A percentile compares a stretch with the other conserved stretches of the same genome.
Evolutionary conservation across 352 stramenopile species (phyloP).

Genomic region (Phytopythium montanum): DNA sequence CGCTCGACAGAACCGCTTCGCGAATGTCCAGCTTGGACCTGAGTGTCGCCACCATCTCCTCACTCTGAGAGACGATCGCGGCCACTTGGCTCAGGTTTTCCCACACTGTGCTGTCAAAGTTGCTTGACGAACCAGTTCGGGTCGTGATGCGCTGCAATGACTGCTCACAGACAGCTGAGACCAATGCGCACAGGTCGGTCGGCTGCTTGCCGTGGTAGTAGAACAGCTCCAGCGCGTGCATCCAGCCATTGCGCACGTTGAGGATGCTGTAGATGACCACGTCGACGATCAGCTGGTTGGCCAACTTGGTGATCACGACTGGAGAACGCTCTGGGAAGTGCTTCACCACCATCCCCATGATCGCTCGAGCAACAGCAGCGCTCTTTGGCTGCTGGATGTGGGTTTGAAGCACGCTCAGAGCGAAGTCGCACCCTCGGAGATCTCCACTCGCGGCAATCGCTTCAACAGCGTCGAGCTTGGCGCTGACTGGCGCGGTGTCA

Average conservation of each 20-base stretch:
- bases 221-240: slow-evolving; percentile 78
- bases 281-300: slow-evolving; percentile 60
- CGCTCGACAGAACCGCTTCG: slow-evolving; percentile 25
- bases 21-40: slow-evolving; percentile 12
- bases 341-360: slow-evolving; percentile 43
- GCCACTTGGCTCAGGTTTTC: slow-evolving; percentile 80
- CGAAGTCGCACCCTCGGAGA: slow-evolving; percentile 45
- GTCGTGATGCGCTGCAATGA: slow-evolving; percentile 24
- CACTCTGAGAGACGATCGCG: slow-evolving; percentile 45
- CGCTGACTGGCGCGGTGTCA: slow-evolving; percentile 28
- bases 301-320: slow-evolving; percentile 40
- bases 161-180: slow-evolving; percentile 38
- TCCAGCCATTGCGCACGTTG: slow-evolving; percentile 74
- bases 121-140: slow-evolving; percentile 16
- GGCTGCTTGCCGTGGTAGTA: slow-evolving; percentile 48
- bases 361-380: slow-evolving; percentile 38
- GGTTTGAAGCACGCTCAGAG: slow-evolving; percentile 54
- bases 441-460: slow-evolving; percentile 41
- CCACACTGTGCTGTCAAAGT: slow-evolving; percentile 46
- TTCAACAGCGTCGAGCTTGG: slow-evolving; percentile 56
- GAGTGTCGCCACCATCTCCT: slow-evolving; percentile 22
- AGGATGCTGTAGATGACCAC: slow-evolving; percentile 70
- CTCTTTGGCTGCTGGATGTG: slow-evolving; percentile 20
- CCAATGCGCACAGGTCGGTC: slow-evolving; percentile 40
- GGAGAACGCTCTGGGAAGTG: slow-evolving; percentile 42